A percentile compares a stretch with the other conserved stretches of the same genome.
These are phyloP conservation scores for Solanum chilense DNA, from an alignment of 257 asterid genomes.

Conservation along the genomic window DNA sequence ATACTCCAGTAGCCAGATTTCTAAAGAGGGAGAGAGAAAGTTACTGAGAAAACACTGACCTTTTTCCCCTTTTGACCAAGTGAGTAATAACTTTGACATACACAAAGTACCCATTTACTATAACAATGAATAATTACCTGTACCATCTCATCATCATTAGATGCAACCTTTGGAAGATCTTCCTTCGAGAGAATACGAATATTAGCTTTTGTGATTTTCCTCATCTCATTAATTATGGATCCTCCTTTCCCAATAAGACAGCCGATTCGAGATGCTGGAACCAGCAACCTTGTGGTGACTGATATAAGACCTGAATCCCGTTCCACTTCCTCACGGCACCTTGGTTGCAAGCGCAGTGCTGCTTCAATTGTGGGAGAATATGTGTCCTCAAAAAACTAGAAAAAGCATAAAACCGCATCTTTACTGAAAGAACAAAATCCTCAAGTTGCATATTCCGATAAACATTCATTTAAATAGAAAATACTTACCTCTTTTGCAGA, in stretches of 20 bases:
- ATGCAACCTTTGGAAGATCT: slow-evolving; percentile 19
- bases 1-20: neutral
- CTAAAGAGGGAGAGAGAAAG: neutral
- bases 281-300: slow-evolving; percentile 13
- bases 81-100: neutral
- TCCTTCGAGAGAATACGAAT: slow-evolving; percentile 20
- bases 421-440: neutral
- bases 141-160: slow-evolving; percentile 19
- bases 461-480: neutral
- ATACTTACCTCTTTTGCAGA: slow-evolving; percentile 7
- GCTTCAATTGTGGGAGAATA: slow-evolving; percentile 17
- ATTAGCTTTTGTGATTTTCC: slow-evolving; percentile 15
- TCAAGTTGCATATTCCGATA: neutral
- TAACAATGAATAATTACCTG: slow-evolving; percentile 4
- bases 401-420: neutral
- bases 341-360: slow-evolving; percentile 13
- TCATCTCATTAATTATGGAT: slow-evolving; percentile 14
- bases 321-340: slow-evolving; percentile 13
- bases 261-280: slow-evolving; percentile 17
- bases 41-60: neutral
- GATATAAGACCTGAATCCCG: slow-evolving; percentile 14
- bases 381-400: slow-evolving; percentile 10
- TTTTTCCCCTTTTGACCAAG: neutral
- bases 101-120: neutral
- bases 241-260: slow-evolving; percentile 21